These are phyloP conservation scores for Calamus simplicifolius DNA, from an alignment of 176 grass and related monocot species.

Conservation along the genomic window DNA sequence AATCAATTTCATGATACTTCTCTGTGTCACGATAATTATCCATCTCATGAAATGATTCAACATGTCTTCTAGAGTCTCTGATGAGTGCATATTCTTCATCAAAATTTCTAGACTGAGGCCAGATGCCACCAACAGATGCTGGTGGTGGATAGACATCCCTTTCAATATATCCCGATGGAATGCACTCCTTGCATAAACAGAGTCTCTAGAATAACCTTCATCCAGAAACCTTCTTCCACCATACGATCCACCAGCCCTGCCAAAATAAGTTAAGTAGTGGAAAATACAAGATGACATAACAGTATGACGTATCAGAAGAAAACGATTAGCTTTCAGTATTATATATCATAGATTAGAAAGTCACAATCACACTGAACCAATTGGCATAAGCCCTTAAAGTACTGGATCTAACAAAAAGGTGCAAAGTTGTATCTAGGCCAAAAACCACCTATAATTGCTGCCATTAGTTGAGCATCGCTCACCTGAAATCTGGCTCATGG, in stretches of 20 bases:
- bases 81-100: slow-evolving; percentile 54
- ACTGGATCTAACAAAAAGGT: too few relatives aligned
- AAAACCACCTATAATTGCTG: background rate
- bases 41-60: slow-evolving; percentile 22
- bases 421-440: background rate
- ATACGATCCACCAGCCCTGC: slow-evolving; percentile 69
- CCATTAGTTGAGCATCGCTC: background rate
- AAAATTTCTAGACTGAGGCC: slow-evolving; percentile 64
- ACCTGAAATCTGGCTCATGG: slow-evolving; percentile 76
- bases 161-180: slow-evolving; percentile 46
- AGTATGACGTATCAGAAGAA: background rate
- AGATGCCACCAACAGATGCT: slow-evolving; percentile 42
- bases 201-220: slow-evolving; percentile 56
- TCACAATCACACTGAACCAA: too few relatives aligned
- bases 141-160: slow-evolving; percentile 64
- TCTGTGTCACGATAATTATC: slow-evolving; percentile 26
- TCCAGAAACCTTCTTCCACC: slow-evolving; percentile 63
- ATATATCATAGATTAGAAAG: too few relatives aligned
- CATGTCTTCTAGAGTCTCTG: slow-evolving; percentile 65
- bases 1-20: slow-evolving; percentile 47
- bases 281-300: slow-evolving; percentile 17
- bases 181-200: slow-evolving; percentile 53
- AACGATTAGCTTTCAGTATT: background rate
- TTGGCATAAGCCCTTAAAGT: too few relatives aligned
- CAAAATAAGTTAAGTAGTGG: slow-evolving; percentile 33